Evolutionary conservation across 2,329 filamentous ascomycete genomes (phyloP).

Genomic region (Alternaria hordeiaustralica): DNA sequence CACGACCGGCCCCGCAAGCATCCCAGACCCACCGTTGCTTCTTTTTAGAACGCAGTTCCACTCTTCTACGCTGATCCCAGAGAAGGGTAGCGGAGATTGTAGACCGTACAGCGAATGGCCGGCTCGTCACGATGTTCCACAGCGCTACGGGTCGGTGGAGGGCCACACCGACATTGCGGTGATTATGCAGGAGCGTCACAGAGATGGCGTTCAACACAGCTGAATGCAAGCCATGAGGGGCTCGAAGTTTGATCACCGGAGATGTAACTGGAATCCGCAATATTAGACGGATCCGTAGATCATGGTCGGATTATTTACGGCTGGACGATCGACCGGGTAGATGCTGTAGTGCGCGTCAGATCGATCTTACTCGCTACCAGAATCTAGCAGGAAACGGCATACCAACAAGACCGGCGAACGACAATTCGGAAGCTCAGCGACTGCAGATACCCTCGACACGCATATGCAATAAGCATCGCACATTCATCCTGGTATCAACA

Average conservation of each 20-base stretch:
- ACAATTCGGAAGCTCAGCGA: not conserved
- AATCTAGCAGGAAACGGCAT: not conserved
- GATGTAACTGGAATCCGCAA: not conserved
- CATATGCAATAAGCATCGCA: not conserved
- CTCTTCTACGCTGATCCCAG: not conserved
- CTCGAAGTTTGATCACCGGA: conserved; percentile 1
- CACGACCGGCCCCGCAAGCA: conserved; percentile 12
- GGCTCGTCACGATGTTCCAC: conserved; percentile 2
- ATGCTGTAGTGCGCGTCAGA: not conserved
- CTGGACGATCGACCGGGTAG: conserved; percentile 4
- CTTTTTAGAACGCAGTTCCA: conserved; percentile 1
- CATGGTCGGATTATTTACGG: not conserved
- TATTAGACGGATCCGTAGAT: not conserved
- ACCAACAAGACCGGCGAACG: not conserved
- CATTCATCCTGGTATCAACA: not conserved
- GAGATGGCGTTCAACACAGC: not conserved
- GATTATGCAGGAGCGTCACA: conserved; percentile 5
- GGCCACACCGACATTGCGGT: conserved; percentile 2
- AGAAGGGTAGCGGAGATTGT: not conserved
- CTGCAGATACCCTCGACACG: not conserved
- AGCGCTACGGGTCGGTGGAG: conserved; percentile 3
- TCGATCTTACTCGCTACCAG: conserved; percentile 2
- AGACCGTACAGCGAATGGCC: not conserved
- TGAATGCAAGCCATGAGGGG: not conserved
- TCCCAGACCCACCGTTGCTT: conserved; percentile 4